A percentile compares a stretch with the other conserved stretches of the same genome.
These are phyloP conservation scores for Stagonosporopsis cucurbitacearum DNA, from an alignment of 2,329 filamentous ascomycete species.

Conservation along the genomic window DNA sequence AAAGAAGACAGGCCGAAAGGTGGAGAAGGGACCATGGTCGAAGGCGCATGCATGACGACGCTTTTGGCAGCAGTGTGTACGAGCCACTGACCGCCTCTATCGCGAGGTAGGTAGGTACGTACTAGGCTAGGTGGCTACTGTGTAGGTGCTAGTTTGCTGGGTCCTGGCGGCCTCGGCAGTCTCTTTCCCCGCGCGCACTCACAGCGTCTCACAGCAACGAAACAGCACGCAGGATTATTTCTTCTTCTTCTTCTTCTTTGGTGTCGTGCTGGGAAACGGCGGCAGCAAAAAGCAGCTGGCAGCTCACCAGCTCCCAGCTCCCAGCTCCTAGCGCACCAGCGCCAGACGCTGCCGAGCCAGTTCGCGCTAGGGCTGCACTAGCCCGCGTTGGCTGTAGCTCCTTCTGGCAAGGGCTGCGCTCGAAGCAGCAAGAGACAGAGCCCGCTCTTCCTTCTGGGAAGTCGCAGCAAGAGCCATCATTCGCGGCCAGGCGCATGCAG, in stretches of 20 bases:
- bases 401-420: conserved; percentile 12
- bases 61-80: conserved; percentile 36
- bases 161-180: conserved; percentile 5
- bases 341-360: conserved; percentile 38
- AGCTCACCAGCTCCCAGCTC: no score
- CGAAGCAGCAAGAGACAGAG: conserved; percentile 15
- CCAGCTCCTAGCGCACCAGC: no score
- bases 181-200: no score
- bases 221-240: conserved; percentile 12
- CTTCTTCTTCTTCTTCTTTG: no score
- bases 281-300: conserved; percentile 31
- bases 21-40: conserved; percentile 33
- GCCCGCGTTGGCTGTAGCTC: conserved; percentile 14
- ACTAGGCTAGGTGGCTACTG: no score
- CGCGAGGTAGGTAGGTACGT: no score
- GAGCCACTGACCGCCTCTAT: conserved; percentile 34
- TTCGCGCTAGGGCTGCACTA: conserved; percentile 28
- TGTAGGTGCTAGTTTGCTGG: no score
- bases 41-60: conserved; percentile 42
- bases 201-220: neutral
- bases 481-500: conserved; percentile 23
- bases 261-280: conserved; percentile 18
- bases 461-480: conserved; percentile 30
- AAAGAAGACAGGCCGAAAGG: conserved; percentile 29
- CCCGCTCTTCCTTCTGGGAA: conserved; percentile 17